These are phyloP conservation scores for Lentinula sp. DNA, from an alignment of 768 basidiomycete species.

Conservation along the genomic window DNA sequence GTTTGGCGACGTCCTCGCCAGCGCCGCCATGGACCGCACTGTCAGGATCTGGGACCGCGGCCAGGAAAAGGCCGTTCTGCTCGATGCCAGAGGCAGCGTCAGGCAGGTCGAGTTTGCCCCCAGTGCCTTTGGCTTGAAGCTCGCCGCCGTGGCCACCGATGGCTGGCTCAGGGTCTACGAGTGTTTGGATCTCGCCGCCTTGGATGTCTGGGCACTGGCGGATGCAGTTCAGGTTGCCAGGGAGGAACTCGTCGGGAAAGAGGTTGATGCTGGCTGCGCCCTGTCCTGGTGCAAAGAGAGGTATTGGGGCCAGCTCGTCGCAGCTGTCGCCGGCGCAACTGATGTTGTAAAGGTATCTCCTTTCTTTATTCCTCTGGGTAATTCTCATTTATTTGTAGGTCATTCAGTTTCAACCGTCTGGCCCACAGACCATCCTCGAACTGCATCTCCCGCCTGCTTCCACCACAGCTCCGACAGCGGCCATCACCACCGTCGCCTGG, in stretches of 20 bases:
- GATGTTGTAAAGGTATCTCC: constrained; percentile 67
- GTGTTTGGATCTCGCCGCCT: constrained; percentile 77
- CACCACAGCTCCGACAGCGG: constrained; percentile 21
- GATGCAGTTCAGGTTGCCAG: constrained; percentile 25
- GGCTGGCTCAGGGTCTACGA: constrained; percentile 87
- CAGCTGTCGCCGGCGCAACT: constrained; percentile 64
- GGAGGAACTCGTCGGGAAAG: constrained; percentile 53
- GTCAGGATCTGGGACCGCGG: constrained; percentile 94
- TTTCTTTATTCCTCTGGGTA: background rate
- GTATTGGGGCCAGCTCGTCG: constrained; percentile 92
- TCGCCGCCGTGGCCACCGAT: constrained; percentile 91
- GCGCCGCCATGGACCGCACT: constrained; percentile 84
- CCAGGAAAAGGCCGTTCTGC: constrained; percentile 67
- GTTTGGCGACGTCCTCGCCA: constrained; percentile 83
- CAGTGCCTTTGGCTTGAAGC: constrained; percentile 79
- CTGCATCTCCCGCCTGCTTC: constrained; percentile 46
- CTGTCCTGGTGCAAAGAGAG: constrained; percentile 94
- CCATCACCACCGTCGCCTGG: constrained; percentile 86
- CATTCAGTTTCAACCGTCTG: constrained; percentile 65
- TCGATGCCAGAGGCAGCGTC: constrained; percentile 84
- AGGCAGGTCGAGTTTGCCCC: constrained; percentile 85
- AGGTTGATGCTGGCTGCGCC: constrained; percentile 91
- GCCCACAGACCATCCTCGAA: constrained; percentile 57
- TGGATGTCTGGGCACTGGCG: constrained; percentile 68
- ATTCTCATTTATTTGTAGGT: constrained; percentile 36